Evolutionary conservation across 306 rosid species (phyloP).

Genomic region (Castanea crenata): DNA sequence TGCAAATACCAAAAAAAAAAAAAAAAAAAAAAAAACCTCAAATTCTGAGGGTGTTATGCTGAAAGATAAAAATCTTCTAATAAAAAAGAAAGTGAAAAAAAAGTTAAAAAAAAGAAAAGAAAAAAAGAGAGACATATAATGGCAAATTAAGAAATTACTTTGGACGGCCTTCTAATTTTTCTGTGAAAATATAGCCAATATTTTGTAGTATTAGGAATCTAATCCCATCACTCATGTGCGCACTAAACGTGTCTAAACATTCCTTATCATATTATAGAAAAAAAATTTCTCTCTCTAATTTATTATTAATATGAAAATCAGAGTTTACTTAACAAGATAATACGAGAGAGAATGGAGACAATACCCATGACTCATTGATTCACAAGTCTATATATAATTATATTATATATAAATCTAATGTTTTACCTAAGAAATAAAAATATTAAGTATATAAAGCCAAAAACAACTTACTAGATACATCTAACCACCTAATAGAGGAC

Average conservation of each 20-base stretch:
- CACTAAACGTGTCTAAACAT: not conserved
- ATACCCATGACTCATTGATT: slow-evolving; percentile 12
- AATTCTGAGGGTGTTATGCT: too few species aligned
- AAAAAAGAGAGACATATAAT: not conserved
- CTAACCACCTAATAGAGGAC: slow-evolving; percentile 10
- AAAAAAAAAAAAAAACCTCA: too few species aligned
- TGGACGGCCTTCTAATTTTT: not conserved
- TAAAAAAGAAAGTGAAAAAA: too few species aligned
- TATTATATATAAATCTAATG: too few species aligned
- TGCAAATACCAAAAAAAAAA: too few species aligned
- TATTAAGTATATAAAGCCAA: slow-evolving; percentile 16
- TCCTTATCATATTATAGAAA: not conserved
- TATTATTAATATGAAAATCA: not conserved
- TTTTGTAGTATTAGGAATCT: not conserved
- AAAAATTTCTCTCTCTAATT: not conserved
- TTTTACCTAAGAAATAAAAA: not conserved
- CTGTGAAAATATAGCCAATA: too few species aligned
- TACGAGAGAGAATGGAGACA: not conserved
- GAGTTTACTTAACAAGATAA: not conserved
- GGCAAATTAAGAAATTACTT: not conserved
- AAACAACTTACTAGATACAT: slow-evolving; percentile 22
- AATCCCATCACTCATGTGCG: slow-evolving; percentile 17
- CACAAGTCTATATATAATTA: slow-evolving; percentile 7
- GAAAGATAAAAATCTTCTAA: too few species aligned
- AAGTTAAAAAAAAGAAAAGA: too few species aligned